These are phyloP conservation scores for Alloascoidea hylecoeti DNA, from an alignment of 805 yeast genomes.

Conservation along the genomic window DNA sequence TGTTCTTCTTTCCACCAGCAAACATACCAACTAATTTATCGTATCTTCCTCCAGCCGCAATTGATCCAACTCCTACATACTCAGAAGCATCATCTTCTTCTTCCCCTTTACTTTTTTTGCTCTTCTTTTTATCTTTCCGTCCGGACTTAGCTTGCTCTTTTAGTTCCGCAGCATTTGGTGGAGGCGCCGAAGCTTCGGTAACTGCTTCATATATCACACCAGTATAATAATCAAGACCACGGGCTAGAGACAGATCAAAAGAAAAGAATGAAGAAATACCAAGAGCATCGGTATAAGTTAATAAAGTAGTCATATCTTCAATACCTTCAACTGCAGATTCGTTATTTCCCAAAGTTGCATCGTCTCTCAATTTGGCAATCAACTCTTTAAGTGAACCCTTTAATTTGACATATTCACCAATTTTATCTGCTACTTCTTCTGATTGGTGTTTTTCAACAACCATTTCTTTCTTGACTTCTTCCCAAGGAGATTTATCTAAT, in stretches of 20 bases:
- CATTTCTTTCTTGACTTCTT: conserved; percentile 84
- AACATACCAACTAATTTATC: conserved; percentile 97
- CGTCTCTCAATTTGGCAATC: conserved; percentile 37
- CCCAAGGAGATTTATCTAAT: conserved; percentile 94
- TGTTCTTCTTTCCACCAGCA: conserved; percentile 56
- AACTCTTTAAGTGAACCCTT: conserved; percentile 41
- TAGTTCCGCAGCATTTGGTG: conserved; percentile 58
- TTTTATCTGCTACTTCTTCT: conserved; percentile 84
- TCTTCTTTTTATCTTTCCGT: conserved; percentile 11
- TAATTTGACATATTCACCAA: conserved; percentile 82
- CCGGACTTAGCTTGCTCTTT: conserved; percentile 27
- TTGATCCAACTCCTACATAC: conserved; percentile 95
- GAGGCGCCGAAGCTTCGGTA: conserved; percentile 93
- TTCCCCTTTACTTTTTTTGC: conserved; percentile 22
- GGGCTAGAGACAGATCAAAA: conserved; percentile 88
- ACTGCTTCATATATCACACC: conserved; percentile 96
- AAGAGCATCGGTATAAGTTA: conserved; percentile 73
- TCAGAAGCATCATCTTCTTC: conserved; percentile 90
- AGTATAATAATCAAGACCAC: conserved; percentile 96
- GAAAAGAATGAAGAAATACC: conserved; percentile 52
- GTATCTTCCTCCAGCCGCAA: conserved; percentile 98
- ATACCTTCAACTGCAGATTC: conserved; percentile 71
- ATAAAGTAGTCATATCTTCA: conserved; percentile 61
- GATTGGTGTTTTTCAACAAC: conserved; percentile 80
- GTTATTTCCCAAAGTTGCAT: conserved; percentile 45